phyloP scores from a whole-genome alignment of 148 eudicot species.

The Vaccinium macrocarpon region DNA sequence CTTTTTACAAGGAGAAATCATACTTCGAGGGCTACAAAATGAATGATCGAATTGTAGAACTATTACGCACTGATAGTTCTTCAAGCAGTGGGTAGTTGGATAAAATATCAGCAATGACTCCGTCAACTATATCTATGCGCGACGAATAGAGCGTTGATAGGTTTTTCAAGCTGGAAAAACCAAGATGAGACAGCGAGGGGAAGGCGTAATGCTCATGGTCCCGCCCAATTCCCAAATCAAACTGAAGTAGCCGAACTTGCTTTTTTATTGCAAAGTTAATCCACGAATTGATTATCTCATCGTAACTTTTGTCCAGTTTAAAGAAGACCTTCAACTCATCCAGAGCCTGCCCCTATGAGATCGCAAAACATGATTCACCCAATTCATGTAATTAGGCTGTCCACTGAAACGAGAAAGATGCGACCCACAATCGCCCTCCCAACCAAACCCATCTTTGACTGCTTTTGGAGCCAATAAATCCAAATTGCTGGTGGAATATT shows the following conservation, averaged over 20 bases:
- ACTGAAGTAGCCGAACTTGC: not conserved
- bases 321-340: too few relatives aligned
- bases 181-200: not conserved
- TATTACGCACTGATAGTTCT: not conserved
- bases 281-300: not conserved
- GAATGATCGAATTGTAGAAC: too few relatives aligned
- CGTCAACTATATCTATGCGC: not conserved
- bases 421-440: too few relatives aligned
- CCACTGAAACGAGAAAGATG: too few relatives aligned
- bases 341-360: too few relatives aligned
- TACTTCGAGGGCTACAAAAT: not conserved
- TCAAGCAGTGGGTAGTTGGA: not conserved
- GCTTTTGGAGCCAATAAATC: too few relatives aligned
- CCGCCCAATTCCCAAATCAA: not conserved
- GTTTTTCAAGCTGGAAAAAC: not conserved
- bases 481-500: too few relatives aligned
- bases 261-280: not conserved
- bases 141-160: not conserved
- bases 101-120: not conserved
- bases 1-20: not conserved
- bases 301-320: not conserved
- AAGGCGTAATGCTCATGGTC: not conserved
- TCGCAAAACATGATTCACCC: too few relatives aligned
- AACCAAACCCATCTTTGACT: too few relatives aligned
- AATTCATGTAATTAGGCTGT: too few relatives aligned